Base-by-base conservation (phyloP, 768 basidiomycete species). In the Suillus subalutaceus region DNA sequence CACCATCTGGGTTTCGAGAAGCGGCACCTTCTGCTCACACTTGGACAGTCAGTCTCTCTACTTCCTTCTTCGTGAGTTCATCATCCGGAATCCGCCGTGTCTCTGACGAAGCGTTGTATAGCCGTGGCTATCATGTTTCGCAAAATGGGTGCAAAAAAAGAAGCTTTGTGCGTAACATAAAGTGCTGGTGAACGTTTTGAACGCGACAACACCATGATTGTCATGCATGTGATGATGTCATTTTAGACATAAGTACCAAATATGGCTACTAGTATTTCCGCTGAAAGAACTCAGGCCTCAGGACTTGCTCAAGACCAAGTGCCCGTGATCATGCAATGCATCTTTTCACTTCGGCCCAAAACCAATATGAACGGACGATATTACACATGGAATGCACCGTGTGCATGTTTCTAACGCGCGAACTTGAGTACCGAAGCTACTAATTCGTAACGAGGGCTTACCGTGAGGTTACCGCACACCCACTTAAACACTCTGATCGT, bases 21-120 rank as follows among this genome's bases (percentile, higher is more conserved):
- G 77, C 75, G 72, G 68, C 8, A 68, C 61, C 63, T 71, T 66
- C 40, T 64, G 46, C 4, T 41, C 48, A 12, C 66, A 66, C n/a
- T 63, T 60, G 12, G 35, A 35, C 35, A 35, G 69, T 60, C 40
- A 68, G 41, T 15, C 73, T 70, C n/a, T 69, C 15, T 15, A 50
- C 41, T 37, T 77, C 76, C 38, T 60, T 48, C 50, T 67, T 59
- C 1, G 68, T 71, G 44, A 77, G 70, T 38, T 68, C 68, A 8
- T 69, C 68, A 32, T 78, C 74, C 40, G 68, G 62, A 26, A 71
- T 69, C 52, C n/a, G 72, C 73, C 23, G 69, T 70, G 63, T 74
- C 65, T 23, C 77, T 74, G 26, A 76, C 69, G 16, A 76, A 78
- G 18, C 66, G 72, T 50, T 75, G 77, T 9, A 40, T 62, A 55